These are phyloP conservation scores for Alternaria alternata DNA, from an alignment of 2,329 filamentous ascomycete species.

Conservation along the genomic window DNA sequence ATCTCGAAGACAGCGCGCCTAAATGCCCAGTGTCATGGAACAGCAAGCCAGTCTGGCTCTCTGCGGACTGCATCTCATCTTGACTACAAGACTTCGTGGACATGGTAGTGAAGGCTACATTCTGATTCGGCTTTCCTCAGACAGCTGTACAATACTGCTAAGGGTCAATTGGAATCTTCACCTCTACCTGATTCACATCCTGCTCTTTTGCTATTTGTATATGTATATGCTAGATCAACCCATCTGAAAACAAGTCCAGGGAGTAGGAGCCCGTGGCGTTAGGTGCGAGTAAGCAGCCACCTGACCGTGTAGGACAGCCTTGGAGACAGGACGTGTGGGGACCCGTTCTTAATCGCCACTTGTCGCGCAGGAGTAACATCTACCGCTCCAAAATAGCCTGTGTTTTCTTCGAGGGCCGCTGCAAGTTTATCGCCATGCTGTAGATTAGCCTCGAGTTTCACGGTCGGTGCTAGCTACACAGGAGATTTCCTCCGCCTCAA, in stretches of 20 bases:
- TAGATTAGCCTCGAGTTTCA: neutral
- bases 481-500: neutral
- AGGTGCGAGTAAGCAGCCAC: neutral
- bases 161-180: neutral
- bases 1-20: neutral
- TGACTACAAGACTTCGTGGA: neutral
- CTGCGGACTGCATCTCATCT: neutral
- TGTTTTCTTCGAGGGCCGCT: neutral
- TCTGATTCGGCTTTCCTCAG: neutral
- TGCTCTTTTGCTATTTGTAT: neutral
- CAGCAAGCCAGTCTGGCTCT: neutral
- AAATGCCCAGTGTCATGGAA: neutral
- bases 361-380: neutral
- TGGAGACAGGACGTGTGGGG: neutral
- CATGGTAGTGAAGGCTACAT: neutral
- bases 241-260: neutral
- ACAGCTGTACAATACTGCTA: neutral
- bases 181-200: neutral
- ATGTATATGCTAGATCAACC: neutral
- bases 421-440: conserved; percentile 1
- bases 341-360: conserved; percentile 1
- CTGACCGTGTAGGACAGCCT: neutral
- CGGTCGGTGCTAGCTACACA: neutral
- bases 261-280: neutral
- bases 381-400: neutral